These are phyloP conservation scores for Fagus sylvatica DNA, from an alignment of 306 rosid species.

Conservation along the genomic window DNA sequence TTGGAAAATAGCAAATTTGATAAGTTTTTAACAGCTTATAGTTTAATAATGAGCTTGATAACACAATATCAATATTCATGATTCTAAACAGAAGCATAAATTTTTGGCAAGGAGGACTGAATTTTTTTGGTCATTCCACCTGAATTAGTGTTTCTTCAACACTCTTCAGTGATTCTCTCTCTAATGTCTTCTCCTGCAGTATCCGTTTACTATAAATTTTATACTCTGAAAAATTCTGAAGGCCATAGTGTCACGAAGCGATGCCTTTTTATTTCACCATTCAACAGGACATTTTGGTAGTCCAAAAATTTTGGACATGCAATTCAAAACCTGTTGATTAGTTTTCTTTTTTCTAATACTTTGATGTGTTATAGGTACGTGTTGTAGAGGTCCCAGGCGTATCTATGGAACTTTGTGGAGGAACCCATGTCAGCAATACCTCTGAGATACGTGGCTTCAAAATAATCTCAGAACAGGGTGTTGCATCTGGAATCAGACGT, in stretches of 20 bases:
- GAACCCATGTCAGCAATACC: conserved; percentile 87
- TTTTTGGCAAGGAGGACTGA: background rate
- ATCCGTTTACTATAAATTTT: background rate
- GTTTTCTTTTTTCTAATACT: conserved; percentile 16
- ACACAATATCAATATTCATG: background rate
- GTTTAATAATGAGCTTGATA: background rate
- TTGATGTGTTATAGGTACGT: conserved; percentile 68
- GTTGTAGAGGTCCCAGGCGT: conserved; percentile 97
- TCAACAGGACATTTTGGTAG: background rate
- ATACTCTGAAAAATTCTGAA: background rate
- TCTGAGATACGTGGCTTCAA: conserved; percentile 95
- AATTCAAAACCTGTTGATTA: background rate
- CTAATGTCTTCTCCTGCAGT: background rate
- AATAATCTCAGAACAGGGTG: conserved; percentile 89
- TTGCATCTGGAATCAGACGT: conserved; percentile 93
- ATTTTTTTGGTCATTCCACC: background rate
- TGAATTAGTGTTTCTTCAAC: conserved; percentile 2
- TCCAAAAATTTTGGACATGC: background rate
- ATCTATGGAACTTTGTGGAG: conserved; percentile 98
- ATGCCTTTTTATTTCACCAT: background rate
- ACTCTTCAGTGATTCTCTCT: background rate
- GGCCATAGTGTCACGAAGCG: background rate
- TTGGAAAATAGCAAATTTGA: background rate
- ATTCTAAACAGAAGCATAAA: background rate
- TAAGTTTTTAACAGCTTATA: background rate